Conservation (phyloP, 768 basidiomycete genomes). For the Pleurotus platypus region DNA sequence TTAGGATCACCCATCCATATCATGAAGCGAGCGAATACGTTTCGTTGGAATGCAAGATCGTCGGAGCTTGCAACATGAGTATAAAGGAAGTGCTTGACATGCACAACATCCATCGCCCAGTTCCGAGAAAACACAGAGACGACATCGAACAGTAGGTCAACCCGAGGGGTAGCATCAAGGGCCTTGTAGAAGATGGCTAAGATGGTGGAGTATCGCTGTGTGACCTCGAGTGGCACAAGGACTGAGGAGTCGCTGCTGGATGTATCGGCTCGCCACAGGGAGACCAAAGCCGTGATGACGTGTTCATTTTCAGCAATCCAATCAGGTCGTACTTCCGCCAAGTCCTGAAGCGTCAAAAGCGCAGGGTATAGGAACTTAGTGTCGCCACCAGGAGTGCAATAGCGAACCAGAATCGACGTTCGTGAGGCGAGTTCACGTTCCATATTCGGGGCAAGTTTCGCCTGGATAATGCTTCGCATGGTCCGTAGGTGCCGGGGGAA, state of each 20-base stretch:
- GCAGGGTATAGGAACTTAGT: slow-evolving; percentile 58
- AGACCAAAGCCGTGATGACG: slow-evolving; percentile 68
- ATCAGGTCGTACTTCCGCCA: slow-evolving; percentile 57
- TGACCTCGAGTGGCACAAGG: slow-evolving; percentile 39
- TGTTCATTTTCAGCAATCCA: slow-evolving; percentile 72
- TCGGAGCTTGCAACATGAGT: slow-evolving; percentile 75
- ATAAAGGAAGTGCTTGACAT: slow-evolving; percentile 82
- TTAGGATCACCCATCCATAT: slow-evolving; percentile 72
- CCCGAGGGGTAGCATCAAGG: slow-evolving; percentile 65
- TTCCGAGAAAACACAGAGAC: slow-evolving; percentile 77
- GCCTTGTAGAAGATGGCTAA: slow-evolving; percentile 75
- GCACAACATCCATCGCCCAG: slow-evolving; percentile 77
- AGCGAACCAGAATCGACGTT: slow-evolving; percentile 48
- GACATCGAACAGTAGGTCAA: slow-evolving; percentile 88
- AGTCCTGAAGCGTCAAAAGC: slow-evolving; percentile 73
- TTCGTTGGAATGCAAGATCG: slow-evolving; percentile 70
- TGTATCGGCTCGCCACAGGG: slow-evolving; percentile 64
- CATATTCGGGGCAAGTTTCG: slow-evolving; percentile 72
- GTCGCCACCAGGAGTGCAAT: slow-evolving; percentile 49
- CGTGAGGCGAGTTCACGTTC: slow-evolving; percentile 64
- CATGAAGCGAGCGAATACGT: slow-evolving; percentile 80
- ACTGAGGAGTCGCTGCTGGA: slow-evolving; percentile 39
- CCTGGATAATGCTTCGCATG: slow-evolving; percentile 77
- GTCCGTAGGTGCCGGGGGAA: slow-evolving; percentile 81
- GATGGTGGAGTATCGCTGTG: slow-evolving; percentile 62